These are phyloP conservation scores for Trypanosoma lewisi DNA, from an alignment of 208 protist species.

Conservation along the genomic window DNA sequence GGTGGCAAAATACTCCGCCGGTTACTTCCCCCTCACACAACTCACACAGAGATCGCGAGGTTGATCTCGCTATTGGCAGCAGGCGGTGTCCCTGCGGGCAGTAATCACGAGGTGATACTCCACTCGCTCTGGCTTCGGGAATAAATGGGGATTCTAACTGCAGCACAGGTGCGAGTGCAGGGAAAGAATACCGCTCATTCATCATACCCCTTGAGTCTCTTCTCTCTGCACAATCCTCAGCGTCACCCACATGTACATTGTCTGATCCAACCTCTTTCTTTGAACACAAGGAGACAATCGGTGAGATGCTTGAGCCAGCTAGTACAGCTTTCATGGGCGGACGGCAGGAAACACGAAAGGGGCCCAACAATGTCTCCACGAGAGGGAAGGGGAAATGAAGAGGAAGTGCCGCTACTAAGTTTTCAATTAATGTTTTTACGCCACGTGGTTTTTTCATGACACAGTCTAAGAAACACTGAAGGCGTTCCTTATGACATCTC, in stretches of 20 bases:
- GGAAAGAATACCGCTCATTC: neutral
- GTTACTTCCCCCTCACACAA: constrained; percentile 30
- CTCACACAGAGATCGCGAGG: constrained; percentile 31
- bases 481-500: constrained; percentile 37
- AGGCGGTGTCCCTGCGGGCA: constrained; percentile 64
- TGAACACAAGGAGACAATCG: constrained; percentile 50
- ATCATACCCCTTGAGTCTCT: neutral
- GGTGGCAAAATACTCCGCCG: constrained; percentile 41
- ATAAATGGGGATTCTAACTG: neutral
- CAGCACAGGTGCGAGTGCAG: neutral
- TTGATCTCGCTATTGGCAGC: constrained; percentile 18
- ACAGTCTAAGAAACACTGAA: constrained; percentile 44
- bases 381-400: constrained; percentile 54
- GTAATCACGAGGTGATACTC: constrained; percentile 33
- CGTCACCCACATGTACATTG: neutral
- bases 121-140: neutral
- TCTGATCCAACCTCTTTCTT: neutral
- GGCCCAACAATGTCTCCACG: constrained; percentile 71
- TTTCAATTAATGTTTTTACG: constrained; percentile 43
- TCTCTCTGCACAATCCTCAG: neutral
- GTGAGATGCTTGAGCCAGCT: constrained; percentile 45
- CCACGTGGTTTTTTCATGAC: constrained; percentile 31
- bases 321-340: constrained; percentile 51
- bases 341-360: constrained; percentile 48
- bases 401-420: constrained; percentile 48